Evolutionary conservation across 2,329 filamentous ascomycete genomes (phyloP).

Genomic region (Cladophialophora yegresii): DNA sequence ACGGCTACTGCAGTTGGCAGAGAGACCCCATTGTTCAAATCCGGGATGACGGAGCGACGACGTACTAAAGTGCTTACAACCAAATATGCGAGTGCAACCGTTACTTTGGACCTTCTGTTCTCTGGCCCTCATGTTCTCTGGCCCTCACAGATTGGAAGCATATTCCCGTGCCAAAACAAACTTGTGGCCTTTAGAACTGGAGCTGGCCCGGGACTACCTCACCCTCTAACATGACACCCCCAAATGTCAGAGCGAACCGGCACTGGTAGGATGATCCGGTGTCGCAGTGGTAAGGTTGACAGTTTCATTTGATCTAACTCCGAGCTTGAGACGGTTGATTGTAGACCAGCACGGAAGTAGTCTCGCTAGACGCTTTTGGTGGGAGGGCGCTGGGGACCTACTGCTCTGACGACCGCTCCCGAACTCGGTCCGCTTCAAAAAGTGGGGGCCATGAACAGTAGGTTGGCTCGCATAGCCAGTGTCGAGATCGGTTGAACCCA

Average conservation of each 20-base stretch:
- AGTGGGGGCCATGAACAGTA: background rate
- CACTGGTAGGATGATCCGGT: background rate
- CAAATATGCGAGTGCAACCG: background rate
- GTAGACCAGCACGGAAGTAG: background rate
- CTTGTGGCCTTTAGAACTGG: background rate
- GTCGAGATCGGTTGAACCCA: background rate
- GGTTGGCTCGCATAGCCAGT: background rate
- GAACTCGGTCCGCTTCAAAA: background rate
- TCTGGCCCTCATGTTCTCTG: background rate
- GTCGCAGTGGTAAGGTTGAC: background rate
- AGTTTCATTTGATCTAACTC: background rate
- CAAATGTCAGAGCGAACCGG: background rate
- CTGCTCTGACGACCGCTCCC: background rate
- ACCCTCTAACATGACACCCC: background rate
- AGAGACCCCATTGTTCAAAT: constrained; percentile 5
- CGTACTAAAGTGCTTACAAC: constrained; percentile 12
- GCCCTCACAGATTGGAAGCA: background rate
- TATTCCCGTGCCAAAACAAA: background rate
- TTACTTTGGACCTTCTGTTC: constrained; percentile 7
- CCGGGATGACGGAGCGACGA: constrained; percentile 10
- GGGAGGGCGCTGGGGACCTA: background rate
- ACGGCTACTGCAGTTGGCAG: background rate
- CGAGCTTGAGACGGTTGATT: background rate
- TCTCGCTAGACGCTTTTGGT: background rate
- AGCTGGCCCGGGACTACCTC: background rate